These are phyloP conservation scores for Artemisia tridentata DNA, from an alignment of 129 eudicot genomes.

Conservation along the genomic window DNA sequence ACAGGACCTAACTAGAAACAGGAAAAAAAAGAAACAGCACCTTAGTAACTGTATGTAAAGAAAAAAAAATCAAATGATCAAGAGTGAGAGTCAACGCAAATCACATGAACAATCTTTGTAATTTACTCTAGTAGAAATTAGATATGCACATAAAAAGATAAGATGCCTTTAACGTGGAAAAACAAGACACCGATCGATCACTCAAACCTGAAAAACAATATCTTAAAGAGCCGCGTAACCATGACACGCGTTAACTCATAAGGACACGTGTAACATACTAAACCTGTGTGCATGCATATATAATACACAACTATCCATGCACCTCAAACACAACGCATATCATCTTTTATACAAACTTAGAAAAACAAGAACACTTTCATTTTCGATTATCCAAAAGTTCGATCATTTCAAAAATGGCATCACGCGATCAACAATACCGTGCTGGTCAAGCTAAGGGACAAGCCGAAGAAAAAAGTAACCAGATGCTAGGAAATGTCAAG, in stretches of 20 bases:
- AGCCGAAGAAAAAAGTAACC: constrained; percentile 51
- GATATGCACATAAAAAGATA: neutral
- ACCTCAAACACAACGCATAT: constrained; percentile 15
- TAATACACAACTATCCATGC: constrained; percentile 3
- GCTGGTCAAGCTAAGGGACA: constrained; percentile 72
- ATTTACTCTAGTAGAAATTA: neutral
- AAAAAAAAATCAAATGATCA: too few relatives aligned
- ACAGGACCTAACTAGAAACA: too few relatives aligned
- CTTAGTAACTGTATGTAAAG: too few relatives aligned
- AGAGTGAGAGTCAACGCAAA: too few relatives aligned
- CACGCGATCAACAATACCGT: constrained; percentile 38
- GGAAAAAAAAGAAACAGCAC: too few relatives aligned
- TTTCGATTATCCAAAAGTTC: neutral
- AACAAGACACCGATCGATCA: constrained; percentile 7
- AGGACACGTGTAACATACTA: constrained; percentile 23
- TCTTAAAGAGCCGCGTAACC: constrained; percentile 15
- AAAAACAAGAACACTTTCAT: neutral
- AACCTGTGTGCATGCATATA: constrained; percentile 12
- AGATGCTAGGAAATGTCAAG: constrained; percentile 32
- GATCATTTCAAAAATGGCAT: constrained; percentile 37
- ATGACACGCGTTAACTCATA: constrained; percentile 25
- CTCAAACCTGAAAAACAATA: neutral
- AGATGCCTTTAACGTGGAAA: neutral
- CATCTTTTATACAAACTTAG: neutral
- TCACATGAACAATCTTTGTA: too few relatives aligned